Percentiles rank a stretch among this genome's conserved stretches.
Evolutionary conservation across 352 stramenopile genomes (phyloP).

Genomic region (Phytophthora pinifolia): DNA sequence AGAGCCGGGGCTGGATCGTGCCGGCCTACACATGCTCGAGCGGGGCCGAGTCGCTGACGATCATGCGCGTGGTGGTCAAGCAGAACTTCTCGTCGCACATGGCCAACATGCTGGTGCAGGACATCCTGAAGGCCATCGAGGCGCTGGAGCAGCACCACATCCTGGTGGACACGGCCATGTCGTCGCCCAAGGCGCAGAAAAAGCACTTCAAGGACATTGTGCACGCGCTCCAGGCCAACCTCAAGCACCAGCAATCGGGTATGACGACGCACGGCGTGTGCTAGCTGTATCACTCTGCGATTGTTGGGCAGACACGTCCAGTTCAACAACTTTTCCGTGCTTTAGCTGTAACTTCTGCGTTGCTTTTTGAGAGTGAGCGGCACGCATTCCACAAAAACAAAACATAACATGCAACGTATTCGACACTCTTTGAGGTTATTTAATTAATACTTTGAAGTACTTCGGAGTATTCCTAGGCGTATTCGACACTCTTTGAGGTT

Average conservation of each 20-base stretch:
- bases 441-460: neutral
- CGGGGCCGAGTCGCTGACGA: conserved; percentile 78
- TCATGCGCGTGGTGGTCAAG: conserved; percentile 92
- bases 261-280: conserved; percentile 83
- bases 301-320: neutral
- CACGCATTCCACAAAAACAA: conserved; percentile 13
- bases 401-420: conserved; percentile 28
- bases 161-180: conserved; percentile 74
- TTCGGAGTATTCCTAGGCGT: too few relatives aligned
- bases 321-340: too few relatives aligned
- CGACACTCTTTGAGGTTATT: neutral
- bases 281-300: conserved; percentile 35
- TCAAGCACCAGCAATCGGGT: conserved; percentile 76
- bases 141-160: conserved; percentile 78
- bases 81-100: conserved; percentile 90
- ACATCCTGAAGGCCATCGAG: conserved; percentile 87
- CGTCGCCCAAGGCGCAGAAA: conserved; percentile 76
- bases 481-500: too few relatives aligned
- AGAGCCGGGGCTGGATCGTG: conserved; percentile 87
- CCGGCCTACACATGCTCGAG: conserved; percentile 88
- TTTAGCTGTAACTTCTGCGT: conserved; percentile 23
- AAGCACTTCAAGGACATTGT: conserved; percentile 68
- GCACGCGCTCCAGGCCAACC: conserved; percentile 61
- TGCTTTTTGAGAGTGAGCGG: conserved; percentile 17
- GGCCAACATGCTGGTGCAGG: conserved; percentile 86